Conservation (phyloP, 2,329 filamentous ascomycete genomes). For the Parastagonospora avenae region DNA sequence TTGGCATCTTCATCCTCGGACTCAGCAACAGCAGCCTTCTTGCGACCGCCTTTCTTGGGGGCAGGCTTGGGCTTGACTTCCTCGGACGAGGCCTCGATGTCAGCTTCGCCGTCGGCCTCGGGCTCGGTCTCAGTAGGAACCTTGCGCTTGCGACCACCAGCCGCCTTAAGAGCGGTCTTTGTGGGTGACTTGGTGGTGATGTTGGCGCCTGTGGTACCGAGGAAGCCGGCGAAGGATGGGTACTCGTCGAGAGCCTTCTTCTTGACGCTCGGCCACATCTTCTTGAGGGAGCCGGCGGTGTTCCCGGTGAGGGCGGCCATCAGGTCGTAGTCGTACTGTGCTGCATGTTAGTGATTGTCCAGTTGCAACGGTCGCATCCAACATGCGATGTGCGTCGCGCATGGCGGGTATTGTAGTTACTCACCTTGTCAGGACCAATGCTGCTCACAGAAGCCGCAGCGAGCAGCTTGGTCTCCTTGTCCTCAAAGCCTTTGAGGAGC, state of each 20-base stretch:
- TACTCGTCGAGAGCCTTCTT: conserved; percentile 33
- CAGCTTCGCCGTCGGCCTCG: conserved; percentile 11
- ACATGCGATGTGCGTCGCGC: too few species aligned
- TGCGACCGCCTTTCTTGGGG: background rate
- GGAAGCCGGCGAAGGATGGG: conserved; percentile 29
- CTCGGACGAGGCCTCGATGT: conserved; percentile 9
- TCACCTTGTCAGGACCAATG: conserved; percentile 35
- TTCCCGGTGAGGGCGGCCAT: conserved; percentile 37
- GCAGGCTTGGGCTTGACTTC: conserved; percentile 23
- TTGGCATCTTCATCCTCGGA: too few species aligned
- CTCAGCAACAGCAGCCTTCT: too few species aligned
- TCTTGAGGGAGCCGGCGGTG: conserved; percentile 38
- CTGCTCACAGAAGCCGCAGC: conserved; percentile 39
- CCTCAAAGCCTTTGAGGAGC: conserved; percentile 23
- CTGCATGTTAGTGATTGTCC: too few species aligned
- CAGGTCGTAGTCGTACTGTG: conserved; percentile 37
- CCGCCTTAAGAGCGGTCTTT: conserved; percentile 6
- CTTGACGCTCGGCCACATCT: conserved; percentile 42
- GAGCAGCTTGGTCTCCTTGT: conserved; percentile 33
- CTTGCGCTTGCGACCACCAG: conserved; percentile 31
- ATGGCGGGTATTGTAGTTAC: too few species aligned
- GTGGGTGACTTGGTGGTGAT: conserved; percentile 10
- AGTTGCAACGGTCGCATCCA: too few species aligned
- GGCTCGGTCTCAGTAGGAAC: too few species aligned
- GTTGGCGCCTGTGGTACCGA: conserved; percentile 10